Evolutionary conservation across 495 filamentous ascomycete genomes (phyloP), one percentile per base, ranked within the genome.

Genomic region (Hypoxylon rickii): DNA sequence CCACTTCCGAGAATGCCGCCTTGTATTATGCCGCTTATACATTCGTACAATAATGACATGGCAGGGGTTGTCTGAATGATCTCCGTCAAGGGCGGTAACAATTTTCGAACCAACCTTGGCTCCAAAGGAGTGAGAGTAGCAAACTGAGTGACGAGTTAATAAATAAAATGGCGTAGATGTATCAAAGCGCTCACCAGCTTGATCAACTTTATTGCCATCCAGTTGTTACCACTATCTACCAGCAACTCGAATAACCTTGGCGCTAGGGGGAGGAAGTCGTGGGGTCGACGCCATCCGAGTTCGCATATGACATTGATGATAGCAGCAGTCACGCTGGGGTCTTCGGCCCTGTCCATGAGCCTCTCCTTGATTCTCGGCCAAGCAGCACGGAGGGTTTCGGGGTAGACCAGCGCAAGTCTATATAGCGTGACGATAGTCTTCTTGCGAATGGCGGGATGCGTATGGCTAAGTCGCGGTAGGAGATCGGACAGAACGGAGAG

Each of bases 191-290:
- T 53, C 65, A 94, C 92, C 43, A 98, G 81, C 70, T 98, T 98
- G 66, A 98, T 98, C 47, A 97, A 83, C 64, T 98, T 98, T 66
- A 98, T 97, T 24, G 91, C 92, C 93, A 98, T 97, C 94, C 94
- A 98, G 73, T 98, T 98, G 68, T 98, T 97, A 4, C 87, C 89
- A 22, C 90, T 83, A 44, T 93, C 88, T n/a, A 96, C 92, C 7
- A 98, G 76, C 8, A 98, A 76, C 45, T 95, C 90, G 58, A 97
- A 98, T 24, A 98, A 75, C 43, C 94, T 80, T 8, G 95, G 94
- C 3, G 94, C 94, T 11, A 98, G 75, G 6, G 95, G 88, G 2
- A 98, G 80, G 61, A 97, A 97, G 67, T 98, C 96, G 54, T 89
- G 85, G 1, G 94, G 94, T 55, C 96, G 83, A 57, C 94, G 80